Evolutionary conservation across 805 yeast genomes (phyloP), one percentile per base, ranked within the genome.

Genomic region (Yarrowia sp.): DNA sequence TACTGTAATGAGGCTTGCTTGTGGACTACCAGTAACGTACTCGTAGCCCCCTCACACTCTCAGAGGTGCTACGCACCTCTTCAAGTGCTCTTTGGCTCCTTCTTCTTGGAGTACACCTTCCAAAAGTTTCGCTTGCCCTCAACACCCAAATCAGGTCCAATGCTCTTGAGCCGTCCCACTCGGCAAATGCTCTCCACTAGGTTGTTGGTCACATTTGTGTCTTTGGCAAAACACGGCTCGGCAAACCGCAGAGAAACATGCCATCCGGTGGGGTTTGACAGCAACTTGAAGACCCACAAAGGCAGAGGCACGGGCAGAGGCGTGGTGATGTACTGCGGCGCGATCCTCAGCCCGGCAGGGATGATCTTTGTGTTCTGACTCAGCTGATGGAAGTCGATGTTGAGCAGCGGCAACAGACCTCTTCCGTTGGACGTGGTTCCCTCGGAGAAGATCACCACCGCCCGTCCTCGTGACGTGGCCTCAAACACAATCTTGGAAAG

Each of bases 341-440:
- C 67, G 66, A 77, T 65, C 70, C 73, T 39, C 74, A 65, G 10
- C 71, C 74, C 8, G 72, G 69, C 1, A 77, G 72, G 64, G 65
- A 76, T 4, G 72, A 55, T 9, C 63, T 65, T 31, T 69, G 41
- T 13, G 64, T 45, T 8, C 65, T 65, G 64, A 38, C 66, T 65
- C 36, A 67, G 53, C 18, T 51, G 47, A 35, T 64, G 66, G 44
- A 77, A 72, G 61, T 70, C 68, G 4, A 72, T 65, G 4, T 66
- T 55, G 39, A 78, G 76, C 65, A 89, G 82, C 3, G 90, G 85
- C 67, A 92, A 79, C 0, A 92, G 72, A 0, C 92, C 86, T 67
- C 86, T 86, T 60, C 96, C 95, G 72, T 92, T 93, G 0, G 96
- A 85, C 0, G 96, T 81, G 0, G 96, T 89, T 0, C 96, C 96